Percentiles rank a stretch among this genome's conserved stretches.
Evolutionary conservation across 352 stramenopile genomes (phyloP).

Genomic region (Aphanomyces invadans): DNA sequence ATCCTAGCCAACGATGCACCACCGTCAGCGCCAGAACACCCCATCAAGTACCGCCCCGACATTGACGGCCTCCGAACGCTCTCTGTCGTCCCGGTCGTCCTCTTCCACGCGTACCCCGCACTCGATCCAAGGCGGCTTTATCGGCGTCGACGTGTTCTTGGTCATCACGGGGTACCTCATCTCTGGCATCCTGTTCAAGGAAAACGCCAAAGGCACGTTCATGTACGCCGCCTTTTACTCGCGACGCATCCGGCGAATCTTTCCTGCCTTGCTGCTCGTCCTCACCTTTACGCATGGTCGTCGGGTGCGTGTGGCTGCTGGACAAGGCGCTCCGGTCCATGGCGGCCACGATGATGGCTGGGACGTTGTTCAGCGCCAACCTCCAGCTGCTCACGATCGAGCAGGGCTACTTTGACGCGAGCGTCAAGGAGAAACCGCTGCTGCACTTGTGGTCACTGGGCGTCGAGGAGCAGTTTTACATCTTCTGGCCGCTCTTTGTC

Average conservation of each 20-base stretch:
- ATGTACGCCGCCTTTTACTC: conserved; percentile 24
- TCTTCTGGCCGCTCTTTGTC: conserved; percentile 20
- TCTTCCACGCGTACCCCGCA: conserved; percentile 18
- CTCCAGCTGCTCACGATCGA: conserved; percentile 8
- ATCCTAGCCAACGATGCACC: background rate
- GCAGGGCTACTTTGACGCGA: conserved; percentile 10
- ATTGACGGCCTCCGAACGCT: conserved; percentile 23
- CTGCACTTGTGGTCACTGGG: conserved; percentile 22
- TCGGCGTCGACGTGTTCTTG: conserved; percentile 24
- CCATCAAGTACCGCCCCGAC: conserved; percentile 18
- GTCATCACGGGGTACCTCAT: conserved; percentile 24
- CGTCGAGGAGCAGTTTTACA: conserved; percentile 26
- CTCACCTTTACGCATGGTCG: conserved; percentile 6
- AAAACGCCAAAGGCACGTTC: conserved; percentile 12
- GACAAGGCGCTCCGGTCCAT: conserved; percentile 4
- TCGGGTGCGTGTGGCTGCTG: conserved; percentile 6
- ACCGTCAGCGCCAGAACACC: background rate
- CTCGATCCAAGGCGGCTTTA: conserved; percentile 12
- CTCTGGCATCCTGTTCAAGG: conserved; percentile 23
- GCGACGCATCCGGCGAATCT: conserved; percentile 21
- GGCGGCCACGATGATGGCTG: conserved; percentile 9
- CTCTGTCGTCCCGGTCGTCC: conserved; percentile 10
- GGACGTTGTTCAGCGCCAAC: conserved; percentile 18
- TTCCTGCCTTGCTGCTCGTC: conserved; percentile 13
- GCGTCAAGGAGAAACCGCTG: conserved; percentile 15